Evolutionary conservation across 2,329 filamentous ascomycete species (phyloP).

Genomic region (Bipolaris zeicola): DNA sequence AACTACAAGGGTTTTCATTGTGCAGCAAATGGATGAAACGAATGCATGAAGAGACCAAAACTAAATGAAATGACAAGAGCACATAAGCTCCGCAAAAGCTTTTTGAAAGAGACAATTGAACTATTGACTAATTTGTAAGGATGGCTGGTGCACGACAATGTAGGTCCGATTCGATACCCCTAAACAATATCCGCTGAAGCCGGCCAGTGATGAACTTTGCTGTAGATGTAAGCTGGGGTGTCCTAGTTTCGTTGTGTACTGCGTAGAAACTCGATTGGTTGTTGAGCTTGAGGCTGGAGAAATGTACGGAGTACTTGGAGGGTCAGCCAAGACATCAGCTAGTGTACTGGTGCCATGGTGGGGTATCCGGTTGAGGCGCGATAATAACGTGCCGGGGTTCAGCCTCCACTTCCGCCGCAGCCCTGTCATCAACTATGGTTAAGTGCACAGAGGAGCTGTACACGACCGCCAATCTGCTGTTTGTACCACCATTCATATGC

Average conservation of each 20-base stretch:
- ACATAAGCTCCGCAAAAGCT: background rate
- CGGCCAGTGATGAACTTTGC: background rate
- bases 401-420: background rate
- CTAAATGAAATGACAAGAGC: background rate
- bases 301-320: background rate
- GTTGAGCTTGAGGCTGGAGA: background rate
- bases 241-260: background rate
- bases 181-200: background rate
- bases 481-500: background rate
- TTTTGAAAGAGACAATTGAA: background rate
- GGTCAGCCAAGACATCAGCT: background rate
- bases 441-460: background rate
- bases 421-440: background rate
- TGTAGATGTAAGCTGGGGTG: background rate
- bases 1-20: constrained; percentile 32
- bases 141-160: constrained; percentile 20
- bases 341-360: background rate
- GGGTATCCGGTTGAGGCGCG: background rate
- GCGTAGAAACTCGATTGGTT: background rate
- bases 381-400: background rate
- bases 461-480: background rate
- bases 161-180: constrained; percentile 6
- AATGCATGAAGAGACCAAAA: background rate
- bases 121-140: constrained; percentile 7
- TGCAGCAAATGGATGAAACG: background rate